These are phyloP conservation scores for Coniophora puteana DNA, from an alignment of 1,284 basidiomycete genomes.

Conservation along the genomic window DNA sequence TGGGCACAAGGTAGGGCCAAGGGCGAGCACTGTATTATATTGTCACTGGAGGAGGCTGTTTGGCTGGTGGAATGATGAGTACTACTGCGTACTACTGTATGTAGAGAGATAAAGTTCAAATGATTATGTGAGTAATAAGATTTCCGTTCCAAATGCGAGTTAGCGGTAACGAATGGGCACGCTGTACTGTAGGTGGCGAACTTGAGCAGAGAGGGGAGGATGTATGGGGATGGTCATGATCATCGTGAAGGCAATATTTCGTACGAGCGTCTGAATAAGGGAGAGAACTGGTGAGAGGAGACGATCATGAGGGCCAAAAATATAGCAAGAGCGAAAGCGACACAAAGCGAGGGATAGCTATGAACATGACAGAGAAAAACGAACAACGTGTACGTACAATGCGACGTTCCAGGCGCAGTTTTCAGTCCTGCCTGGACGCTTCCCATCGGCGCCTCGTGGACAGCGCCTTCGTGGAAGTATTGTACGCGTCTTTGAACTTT, in stretches of 20 bases:
- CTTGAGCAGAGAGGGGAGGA: too few relatives aligned
- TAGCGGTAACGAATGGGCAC: slow-evolving; percentile 10
- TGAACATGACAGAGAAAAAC: too few relatives aligned
- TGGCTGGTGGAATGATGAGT: too few relatives aligned
- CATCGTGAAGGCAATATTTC: slow-evolving; percentile 21
- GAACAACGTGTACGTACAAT: neutral
- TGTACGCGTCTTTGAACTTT: too few relatives aligned
- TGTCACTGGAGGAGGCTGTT: too few relatives aligned
- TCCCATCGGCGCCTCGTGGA: slow-evolving; percentile 10
- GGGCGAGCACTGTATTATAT: slow-evolving; percentile 16
- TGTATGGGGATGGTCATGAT: slow-evolving; percentile 23
- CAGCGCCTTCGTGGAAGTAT: too few relatives aligned
- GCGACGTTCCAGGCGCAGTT: too few relatives aligned
- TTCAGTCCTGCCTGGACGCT: slow-evolving; percentile 5
- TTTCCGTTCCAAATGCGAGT: slow-evolving; percentile 5
- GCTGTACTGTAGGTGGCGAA: too few relatives aligned
- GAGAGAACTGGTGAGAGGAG: neutral
- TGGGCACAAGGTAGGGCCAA: neutral
- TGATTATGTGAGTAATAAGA: neutral
- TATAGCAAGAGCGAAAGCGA: neutral
- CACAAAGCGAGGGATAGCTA: slow-evolving; percentile 6
- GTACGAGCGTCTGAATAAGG: slow-evolving; percentile 18
- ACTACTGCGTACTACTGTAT: too few relatives aligned
- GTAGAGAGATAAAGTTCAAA: too few relatives aligned
- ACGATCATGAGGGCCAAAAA: too few relatives aligned